phyloP scores from a whole-genome alignment of 2,329 filamentous ascomycete species.

The Alternaria arborescens region DNA sequence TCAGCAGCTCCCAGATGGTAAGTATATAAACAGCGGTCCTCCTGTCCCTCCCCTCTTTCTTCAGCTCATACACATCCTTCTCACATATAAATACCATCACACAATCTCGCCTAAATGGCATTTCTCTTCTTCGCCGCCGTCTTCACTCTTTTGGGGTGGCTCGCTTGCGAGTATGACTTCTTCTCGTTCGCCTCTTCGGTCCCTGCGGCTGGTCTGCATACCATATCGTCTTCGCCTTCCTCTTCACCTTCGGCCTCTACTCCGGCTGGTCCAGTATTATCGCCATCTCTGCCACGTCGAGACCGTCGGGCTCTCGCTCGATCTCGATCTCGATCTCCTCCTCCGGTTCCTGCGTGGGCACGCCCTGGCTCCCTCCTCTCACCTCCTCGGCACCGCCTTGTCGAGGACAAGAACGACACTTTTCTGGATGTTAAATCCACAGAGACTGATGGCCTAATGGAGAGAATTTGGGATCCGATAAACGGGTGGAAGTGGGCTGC shows the following conservation, averaged over 20 bases:
- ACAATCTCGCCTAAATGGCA: slow-evolving; percentile 5
- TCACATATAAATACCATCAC: not conserved
- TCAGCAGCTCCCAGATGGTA: not conserved
- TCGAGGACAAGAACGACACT: slow-evolving; percentile 1
- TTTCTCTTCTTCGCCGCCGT: slow-evolving; percentile 12
- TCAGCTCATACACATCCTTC: not conserved
- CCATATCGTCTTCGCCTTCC: not conserved
- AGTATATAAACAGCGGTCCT: not conserved
- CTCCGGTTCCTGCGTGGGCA: not conserved
- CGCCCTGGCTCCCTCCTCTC: slow-evolving; percentile 6
- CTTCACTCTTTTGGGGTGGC: slow-evolving; percentile 10
- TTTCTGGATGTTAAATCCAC: slow-evolving; percentile 9
- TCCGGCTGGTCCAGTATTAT: slow-evolving; percentile 4
- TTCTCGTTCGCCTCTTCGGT: not conserved
- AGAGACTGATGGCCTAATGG: slow-evolving; percentile 6
- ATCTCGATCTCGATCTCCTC: not conserved
- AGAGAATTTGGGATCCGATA: slow-evolving; percentile 7
- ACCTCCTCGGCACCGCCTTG: not conserved
- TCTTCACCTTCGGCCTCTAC: not conserved
- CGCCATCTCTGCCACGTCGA: slow-evolving; percentile 4
- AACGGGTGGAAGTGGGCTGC: slow-evolving; percentile 11
- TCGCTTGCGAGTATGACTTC: slow-evolving; percentile 11
- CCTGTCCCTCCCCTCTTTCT: not conserved
- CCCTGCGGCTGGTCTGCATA: slow-evolving; percentile 9
- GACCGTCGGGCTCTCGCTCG: slow-evolving; percentile 8